phyloP scores from a whole-genome alignment of 2,329 filamentous ascomycete genomes.

The Chaetomiaceae sp. region DNA sequence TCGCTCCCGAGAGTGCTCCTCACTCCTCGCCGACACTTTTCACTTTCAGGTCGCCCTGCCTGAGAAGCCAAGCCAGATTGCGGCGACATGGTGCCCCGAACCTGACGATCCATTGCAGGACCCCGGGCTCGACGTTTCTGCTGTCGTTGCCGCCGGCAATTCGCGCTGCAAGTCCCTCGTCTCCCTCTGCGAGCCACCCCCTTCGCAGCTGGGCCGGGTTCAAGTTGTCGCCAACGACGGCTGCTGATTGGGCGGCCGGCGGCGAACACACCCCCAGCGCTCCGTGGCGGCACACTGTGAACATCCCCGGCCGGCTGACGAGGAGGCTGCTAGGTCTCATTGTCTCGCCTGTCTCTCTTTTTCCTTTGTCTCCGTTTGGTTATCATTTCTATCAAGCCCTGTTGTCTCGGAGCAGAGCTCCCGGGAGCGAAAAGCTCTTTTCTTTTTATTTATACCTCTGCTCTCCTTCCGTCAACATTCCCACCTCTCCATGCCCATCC shows the following conservation, averaged over 20 bases:
- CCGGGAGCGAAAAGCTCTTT: no score
- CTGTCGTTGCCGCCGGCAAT: background rate
- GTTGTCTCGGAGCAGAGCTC: background rate
- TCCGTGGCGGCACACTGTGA: background rate
- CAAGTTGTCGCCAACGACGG: no score
- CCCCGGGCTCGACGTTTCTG: background rate
- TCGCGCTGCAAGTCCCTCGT: no score
- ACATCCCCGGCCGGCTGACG: no score
- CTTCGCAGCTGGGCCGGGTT: no score
- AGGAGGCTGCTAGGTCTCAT: background rate
- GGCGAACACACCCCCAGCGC: background rate
- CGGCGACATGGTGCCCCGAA: background rate
- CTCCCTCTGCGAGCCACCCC: no score
- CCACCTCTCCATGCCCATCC: no score
- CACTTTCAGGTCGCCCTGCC: background rate
- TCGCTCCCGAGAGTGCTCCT: no score
- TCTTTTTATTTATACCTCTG: background rate
- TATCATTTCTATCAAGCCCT: background rate
- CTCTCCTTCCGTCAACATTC: background rate
- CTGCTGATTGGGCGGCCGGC: background rate
- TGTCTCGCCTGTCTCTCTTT: background rate
- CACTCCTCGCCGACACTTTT: no score
- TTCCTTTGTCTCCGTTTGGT: no score
- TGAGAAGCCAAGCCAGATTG: background rate
- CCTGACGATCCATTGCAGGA: background rate